Conservation (phyloP, 257 asterid species). For the Catharanthus roseus region DNA sequence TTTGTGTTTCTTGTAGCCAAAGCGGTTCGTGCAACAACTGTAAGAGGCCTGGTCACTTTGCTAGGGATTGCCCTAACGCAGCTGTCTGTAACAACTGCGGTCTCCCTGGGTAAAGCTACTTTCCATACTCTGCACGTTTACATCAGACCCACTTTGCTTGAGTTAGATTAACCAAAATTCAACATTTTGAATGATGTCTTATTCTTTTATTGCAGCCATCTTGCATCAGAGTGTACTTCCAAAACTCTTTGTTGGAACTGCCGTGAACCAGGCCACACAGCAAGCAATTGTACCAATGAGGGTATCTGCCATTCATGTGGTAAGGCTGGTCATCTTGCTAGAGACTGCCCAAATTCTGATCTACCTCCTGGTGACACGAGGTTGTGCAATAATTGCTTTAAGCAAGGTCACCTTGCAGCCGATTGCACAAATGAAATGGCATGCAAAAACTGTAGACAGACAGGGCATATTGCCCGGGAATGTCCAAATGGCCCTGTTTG, state of each 20-base stretch:
- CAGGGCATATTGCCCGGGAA: conserved; percentile 71
- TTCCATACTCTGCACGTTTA: not conserved
- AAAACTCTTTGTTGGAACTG: conserved; percentile 83
- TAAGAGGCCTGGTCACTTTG: conserved; percentile 29
- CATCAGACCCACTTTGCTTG: not conserved
- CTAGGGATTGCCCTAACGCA: conserved; percentile 30
- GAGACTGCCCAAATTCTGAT: conserved; percentile 57
- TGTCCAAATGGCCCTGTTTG: conserved; percentile 69
- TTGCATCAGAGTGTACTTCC: conserved; percentile 69
- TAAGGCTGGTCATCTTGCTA: conserved; percentile 72
- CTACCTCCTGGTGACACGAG: conserved; percentile 64
- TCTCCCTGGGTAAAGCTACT: conserved; percentile 23
- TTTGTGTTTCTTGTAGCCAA: conserved; percentile 7
- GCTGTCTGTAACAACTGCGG: conserved; percentile 32
- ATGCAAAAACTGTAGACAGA: conserved; percentile 70
- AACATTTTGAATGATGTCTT: not conserved
- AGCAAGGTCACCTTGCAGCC: conserved; percentile 73
- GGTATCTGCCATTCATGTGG: conserved; percentile 85
- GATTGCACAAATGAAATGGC: conserved; percentile 80
- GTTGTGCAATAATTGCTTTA: conserved; percentile 77
- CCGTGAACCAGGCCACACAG: conserved; percentile 86
- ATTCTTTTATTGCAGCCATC: conserved; percentile 37
- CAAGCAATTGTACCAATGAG: conserved; percentile 70
- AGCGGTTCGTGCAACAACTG: conserved; percentile 24
- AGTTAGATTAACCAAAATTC: not conserved